Conservation (phyloP, 2,329 filamentous ascomycete species). For the Microascus cirrosus region DNA sequence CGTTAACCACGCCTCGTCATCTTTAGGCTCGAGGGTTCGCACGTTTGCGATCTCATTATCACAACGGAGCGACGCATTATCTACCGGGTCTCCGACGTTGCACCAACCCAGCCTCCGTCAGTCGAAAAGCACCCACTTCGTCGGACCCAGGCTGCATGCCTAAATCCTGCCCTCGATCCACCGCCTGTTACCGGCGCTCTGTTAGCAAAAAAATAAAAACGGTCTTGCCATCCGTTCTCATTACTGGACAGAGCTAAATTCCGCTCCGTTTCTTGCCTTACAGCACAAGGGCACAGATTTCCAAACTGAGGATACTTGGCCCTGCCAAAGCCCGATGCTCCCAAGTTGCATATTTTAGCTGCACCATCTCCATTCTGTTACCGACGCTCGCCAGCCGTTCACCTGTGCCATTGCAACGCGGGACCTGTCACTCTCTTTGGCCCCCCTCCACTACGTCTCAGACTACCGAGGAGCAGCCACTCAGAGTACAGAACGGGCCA, state of each 20-base stretch:
- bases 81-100: not conserved
- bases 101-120: not conserved
- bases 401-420: not conserved
- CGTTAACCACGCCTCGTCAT: not conserved
- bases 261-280: not conserved
- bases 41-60: not conserved
- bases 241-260: not conserved
- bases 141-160: not conserved
- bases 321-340: not conserved
- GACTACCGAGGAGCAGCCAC: not conserved
- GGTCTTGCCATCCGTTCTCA: too few relatives aligned
- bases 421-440: not conserved
- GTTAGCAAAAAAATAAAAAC: too few relatives aligned
- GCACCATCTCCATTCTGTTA: not conserved
- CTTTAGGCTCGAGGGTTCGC: too few relatives aligned
- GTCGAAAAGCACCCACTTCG: not conserved
- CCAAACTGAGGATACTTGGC: not conserved
- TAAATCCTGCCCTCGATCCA: not conserved
- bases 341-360: not conserved
- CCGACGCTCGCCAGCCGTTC: not conserved
- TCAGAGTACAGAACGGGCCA: not conserved
- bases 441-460: not conserved
- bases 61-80: not conserved
- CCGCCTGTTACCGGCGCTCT: too few relatives aligned
- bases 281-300: not conserved